A percentile compares a stretch with the other conserved stretches of the same genome.
Conservation (phyloP, 257 asterid species). For the Nicotiana tomentosiformis region DNA sequence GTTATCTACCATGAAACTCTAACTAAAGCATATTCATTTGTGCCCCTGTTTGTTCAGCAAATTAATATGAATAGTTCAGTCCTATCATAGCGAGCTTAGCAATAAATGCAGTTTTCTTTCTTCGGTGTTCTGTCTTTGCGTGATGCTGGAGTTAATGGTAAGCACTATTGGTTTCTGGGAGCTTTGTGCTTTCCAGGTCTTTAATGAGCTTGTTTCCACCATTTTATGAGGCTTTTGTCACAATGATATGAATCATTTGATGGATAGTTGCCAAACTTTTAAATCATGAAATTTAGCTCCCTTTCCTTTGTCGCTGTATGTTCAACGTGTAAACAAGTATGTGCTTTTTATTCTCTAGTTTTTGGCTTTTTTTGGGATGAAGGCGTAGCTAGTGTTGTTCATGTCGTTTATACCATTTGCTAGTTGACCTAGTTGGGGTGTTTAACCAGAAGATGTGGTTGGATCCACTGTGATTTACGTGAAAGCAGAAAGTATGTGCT, state of each 20-base stretch:
- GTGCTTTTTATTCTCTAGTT: not conserved
- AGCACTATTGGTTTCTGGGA: constrained; percentile 6
- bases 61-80: not conserved
- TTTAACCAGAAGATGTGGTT: not conserved
- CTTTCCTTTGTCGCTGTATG: not conserved
- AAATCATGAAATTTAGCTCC: not conserved
- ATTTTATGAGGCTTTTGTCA: not conserved
- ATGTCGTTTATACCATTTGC: not conserved
- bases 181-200: not conserved
- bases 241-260: not conserved
- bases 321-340: not conserved
- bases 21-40: not conserved
- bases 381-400: not conserved
- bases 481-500: not conserved
- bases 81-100: not conserved
- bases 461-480: not conserved
- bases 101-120: not conserved
- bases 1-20: not conserved
- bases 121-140: not conserved
- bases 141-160: not conserved
- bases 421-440: not conserved
- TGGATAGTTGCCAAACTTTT: not conserved
- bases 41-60: not conserved
- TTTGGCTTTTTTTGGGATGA: not conserved
- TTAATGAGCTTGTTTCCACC: constrained; percentile 3